Base-by-base conservation (phyloP, 371 early-diverging fungal species). In the Rhizopus sp. region DNA sequence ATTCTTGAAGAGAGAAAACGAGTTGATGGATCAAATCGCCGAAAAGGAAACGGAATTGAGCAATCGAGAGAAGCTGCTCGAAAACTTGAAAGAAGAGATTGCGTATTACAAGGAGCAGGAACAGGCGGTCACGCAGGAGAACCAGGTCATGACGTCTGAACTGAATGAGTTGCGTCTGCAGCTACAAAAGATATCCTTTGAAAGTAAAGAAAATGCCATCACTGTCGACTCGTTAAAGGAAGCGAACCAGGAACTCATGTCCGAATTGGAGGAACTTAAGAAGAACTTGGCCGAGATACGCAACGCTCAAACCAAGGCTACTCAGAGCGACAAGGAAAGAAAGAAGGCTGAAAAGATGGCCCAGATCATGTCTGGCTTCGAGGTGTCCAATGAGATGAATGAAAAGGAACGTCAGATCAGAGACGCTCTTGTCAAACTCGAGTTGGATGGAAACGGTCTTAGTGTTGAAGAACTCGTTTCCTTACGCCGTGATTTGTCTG, bases 1-100 rank as follows among this genome's bases (percentile, higher is more conserved):
- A 57, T 95, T 96, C 64, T 63, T 95, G 74, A 81, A 84, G 53
- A 86, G 97, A 41, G 97, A 98, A 71, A 95, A 93, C 69, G 96
- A 96, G 63, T 80, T 96, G 55, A 84, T 86, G 64, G 94, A 96
- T 63, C 88, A 91, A 63, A 73, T 96, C 45, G 82, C 92, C 0
- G 94, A 95, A 54, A 94, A 93, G 62, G 93, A 92, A 66, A 69
- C 84, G 3, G 87, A 85, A 55, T 63, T 92, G 38, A 69, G 77
- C 50, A 58, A 74, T 16, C 77, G 79, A 48, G 76, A 82, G 57
- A 82, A 82, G 54, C 47, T 81, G 6, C 65, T 85, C 33, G 85
- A 83, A 6, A 63, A 79, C 4, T 62, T 87, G 54, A 80, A 76
- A 66, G 89, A 89, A 49, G 92, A 91, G 64, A 74, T 91, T 41